Evolutionary conservation across 352 stramenopile species (phyloP).

Genomic region (Globisporangium radiosum): DNA sequence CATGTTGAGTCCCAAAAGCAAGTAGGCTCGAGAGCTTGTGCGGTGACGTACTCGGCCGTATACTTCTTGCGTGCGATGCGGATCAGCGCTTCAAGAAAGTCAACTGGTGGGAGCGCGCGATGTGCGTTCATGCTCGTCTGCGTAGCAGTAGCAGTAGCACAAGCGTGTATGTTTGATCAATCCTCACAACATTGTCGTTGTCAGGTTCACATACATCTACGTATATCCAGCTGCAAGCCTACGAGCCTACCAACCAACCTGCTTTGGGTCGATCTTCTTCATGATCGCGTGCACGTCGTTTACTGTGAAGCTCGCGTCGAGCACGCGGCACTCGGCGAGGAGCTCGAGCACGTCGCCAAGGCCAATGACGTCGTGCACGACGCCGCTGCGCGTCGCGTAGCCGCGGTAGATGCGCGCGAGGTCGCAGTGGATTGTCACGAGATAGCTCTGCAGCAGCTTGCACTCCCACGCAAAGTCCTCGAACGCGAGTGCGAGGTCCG

Average conservation of each 20-base stretch:
- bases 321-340: constrained; percentile 56
- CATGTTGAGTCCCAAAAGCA: too few species aligned
- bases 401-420: constrained; percentile 68
- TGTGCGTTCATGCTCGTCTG: constrained; percentile 34
- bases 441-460: constrained; percentile 68
- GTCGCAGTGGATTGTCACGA: constrained; percentile 64
- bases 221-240: not conserved
- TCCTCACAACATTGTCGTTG: too few species aligned
- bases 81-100: constrained; percentile 67
- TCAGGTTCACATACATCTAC: too few species aligned
- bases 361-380: constrained; percentile 37
- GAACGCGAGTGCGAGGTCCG: constrained; percentile 47
- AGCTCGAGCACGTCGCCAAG: constrained; percentile 53
- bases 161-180: not conserved
- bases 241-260: constrained; percentile 8
- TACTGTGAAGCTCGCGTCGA: constrained; percentile 37
- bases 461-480: constrained; percentile 65
- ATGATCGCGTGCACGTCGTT: constrained; percentile 41
- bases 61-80: constrained; percentile 61
- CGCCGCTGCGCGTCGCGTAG: constrained; percentile 40
- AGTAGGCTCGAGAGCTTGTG: too few species aligned
- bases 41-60: constrained; percentile 34
- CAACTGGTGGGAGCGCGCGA: constrained; percentile 37
- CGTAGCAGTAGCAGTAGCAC: too few species aligned
- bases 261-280: constrained; percentile 41